Evolutionary conservation across 148 eudicot genomes (phyloP), one percentile per base, ranked within the genome.

Genomic region (Camellia sinensis): DNA sequence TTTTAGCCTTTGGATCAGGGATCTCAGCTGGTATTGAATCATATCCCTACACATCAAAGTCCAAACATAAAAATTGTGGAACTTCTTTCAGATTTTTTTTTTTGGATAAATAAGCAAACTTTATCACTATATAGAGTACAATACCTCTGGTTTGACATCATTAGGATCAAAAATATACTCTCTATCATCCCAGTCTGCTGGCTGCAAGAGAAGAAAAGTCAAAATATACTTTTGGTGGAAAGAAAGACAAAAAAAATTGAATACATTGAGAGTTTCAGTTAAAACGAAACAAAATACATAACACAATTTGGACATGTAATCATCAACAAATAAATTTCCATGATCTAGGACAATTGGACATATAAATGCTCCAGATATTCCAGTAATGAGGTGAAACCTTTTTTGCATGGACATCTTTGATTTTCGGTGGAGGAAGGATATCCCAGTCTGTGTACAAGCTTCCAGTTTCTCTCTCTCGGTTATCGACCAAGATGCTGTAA

Each of bases 391-490:
- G 37, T 1, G 0, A 17, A 57, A 92, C 98, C 94, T 94, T 94
- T 83, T 92, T 94, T 22, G 97, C 97, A 50, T 92, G 81, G 29
- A 87, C 87, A 85, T 83, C 97, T 86, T 90, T 94, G 76, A 94
- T 92, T 84, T 91, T 88, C 76, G 83, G 84, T 52, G 98, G 93
- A 86, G 97, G 98, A 82, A 94, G 91, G 77, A 94, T 88, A 86
- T 94, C 97, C 97, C 97, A 94, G 88, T 94, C 98, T 61, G 89
- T 84, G 76, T 94, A 94, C 90, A 92, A 73, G 88, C 94, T 91
- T 78, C 98, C 98, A 72, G 91, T 83, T 79, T 92, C 92, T 84
- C 90, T 90, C 82, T 92, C 98, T 54, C 88, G 90, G 77, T 91
- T 91, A 85, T 94, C 98, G 73, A 94, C 85, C 78, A 92, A 85